phyloP scores from a whole-genome alignment of 495 filamentous ascomycete genomes.

The Tuber calosporum region DNA sequence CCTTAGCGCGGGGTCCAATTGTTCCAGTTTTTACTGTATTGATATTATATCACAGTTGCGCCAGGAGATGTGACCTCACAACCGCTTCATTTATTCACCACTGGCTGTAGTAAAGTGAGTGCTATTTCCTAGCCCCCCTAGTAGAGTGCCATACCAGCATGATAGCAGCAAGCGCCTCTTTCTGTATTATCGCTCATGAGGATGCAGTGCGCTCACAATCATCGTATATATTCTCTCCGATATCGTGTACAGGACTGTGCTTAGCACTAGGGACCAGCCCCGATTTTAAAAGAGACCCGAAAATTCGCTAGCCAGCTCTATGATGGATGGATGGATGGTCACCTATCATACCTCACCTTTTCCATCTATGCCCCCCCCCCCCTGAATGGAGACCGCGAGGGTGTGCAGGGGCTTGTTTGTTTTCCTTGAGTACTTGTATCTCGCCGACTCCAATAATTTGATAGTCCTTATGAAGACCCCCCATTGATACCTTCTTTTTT shows the following conservation, averaged over 20 bases:
- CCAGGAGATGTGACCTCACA: neutral
- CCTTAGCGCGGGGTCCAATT: no score
- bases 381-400: neutral
- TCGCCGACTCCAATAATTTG: neutral
- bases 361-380: neutral
- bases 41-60: neutral
- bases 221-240: neutral
- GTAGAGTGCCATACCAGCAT: neutral
- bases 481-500: neutral
- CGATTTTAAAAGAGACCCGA: neutral
- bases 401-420: neutral
- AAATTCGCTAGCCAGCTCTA: neutral
- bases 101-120: neutral
- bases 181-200: neutral
- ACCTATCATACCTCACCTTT: neutral
- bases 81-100: neutral
- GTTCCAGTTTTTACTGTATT: no score
- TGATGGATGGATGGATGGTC: neutral
- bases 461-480: neutral
- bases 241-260: neutral
- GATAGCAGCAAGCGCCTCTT: neutral
- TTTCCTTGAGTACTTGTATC: slow-evolving; percentile 18
- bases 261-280: neutral
- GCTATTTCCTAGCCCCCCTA: neutral
- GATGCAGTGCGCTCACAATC: neutral